Percentiles rank a stretch among this genome's conserved stretches.
Conservation (phyloP, 768 basidiomycete species). For the Collybiopsis confluens region DNA sequence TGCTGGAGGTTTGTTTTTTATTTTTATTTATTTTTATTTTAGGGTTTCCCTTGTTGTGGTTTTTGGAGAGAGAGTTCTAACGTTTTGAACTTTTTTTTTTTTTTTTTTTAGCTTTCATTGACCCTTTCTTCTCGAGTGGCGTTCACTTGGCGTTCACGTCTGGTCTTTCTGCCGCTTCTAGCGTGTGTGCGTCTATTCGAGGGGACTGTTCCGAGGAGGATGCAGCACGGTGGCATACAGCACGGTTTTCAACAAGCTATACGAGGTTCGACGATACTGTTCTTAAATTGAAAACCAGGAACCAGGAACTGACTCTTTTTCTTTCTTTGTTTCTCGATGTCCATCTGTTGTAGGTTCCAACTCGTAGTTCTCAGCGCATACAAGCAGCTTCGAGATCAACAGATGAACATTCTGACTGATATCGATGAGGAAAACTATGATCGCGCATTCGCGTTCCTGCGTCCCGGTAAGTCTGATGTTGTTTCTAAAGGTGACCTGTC, state of each 20-base stretch:
- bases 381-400: slow-evolving; percentile 65
- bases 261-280: slow-evolving; percentile 52
- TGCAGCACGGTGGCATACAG: slow-evolving; percentile 54
- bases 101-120: slow-evolving; percentile 50
- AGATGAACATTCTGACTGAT: slow-evolving; percentile 51
- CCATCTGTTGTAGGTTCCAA: slow-evolving; percentile 42
- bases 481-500: too few species aligned
- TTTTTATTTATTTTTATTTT: too few species aligned
- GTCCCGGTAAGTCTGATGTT: slow-evolving; percentile 42
- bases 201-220: slow-evolving; percentile 42
- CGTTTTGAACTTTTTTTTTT: not conserved
- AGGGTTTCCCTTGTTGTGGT: too few species aligned
- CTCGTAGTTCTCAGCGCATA: slow-evolving; percentile 69
- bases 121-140: slow-evolving; percentile 63
- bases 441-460: slow-evolving; percentile 57
- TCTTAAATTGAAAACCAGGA: not conserved
- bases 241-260: slow-evolving; percentile 52
- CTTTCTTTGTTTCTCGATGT: not conserved
- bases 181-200: slow-evolving; percentile 52
- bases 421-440: slow-evolving; percentile 70
- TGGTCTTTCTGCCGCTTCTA: slow-evolving; percentile 53
- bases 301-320: not conserved
- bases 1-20: slow-evolving; percentile 48
- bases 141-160: slow-evolving; percentile 63
- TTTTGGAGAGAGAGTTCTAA: not conserved